These are phyloP conservation scores for Lodderomyces orthopsilosis DNA, from an alignment of 1,139 yeast species.

Conservation along the genomic window DNA sequence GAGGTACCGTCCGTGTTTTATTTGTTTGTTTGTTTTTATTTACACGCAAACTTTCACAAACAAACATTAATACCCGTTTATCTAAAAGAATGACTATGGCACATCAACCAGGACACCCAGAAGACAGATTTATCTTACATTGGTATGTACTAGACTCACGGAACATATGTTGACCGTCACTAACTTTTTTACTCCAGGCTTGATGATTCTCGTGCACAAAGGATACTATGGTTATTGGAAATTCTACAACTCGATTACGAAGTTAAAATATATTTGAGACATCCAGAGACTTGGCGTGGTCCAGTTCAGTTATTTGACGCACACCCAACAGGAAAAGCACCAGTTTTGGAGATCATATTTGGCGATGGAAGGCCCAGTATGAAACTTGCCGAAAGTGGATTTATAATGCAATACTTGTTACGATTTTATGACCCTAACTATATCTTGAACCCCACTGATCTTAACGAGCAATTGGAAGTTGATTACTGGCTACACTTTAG, in stretches of 20 bases:
- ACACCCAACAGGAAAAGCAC: conserved; percentile 59
- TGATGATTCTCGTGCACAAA: conserved; percentile 51
- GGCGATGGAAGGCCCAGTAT: conserved; percentile 41
- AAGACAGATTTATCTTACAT: conserved; percentile 28
- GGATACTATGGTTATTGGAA: conserved; percentile 56
- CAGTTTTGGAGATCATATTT: conserved; percentile 47
- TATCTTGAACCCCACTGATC: conserved; percentile 29
- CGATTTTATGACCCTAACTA: conserved; percentile 37
- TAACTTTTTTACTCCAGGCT: conserved; percentile 28
- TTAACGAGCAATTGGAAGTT: conserved; percentile 35
- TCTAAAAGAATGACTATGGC: conserved; percentile 6
- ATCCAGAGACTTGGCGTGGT: conserved; percentile 41
- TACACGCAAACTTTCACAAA: too few relatives aligned
- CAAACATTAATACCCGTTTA: not conserved
- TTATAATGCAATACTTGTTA: conserved; percentile 44
- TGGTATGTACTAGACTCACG: conserved; percentile 22
- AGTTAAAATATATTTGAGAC: conserved; percentile 48
- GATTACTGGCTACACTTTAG: conserved; percentile 54
- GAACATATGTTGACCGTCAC: not conserved
- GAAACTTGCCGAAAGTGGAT: conserved; percentile 47
- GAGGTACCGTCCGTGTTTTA: not conserved
- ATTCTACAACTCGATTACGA: conserved; percentile 51
- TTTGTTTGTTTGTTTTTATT: not conserved
- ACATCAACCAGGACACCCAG: conserved; percentile 6
- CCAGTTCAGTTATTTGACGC: conserved; percentile 46